Evolutionary conservation across 768 basidiomycete genomes (phyloP), one percentile per base, ranked within the genome.

Genomic region (Cystofilobasidium macerans): DNA sequence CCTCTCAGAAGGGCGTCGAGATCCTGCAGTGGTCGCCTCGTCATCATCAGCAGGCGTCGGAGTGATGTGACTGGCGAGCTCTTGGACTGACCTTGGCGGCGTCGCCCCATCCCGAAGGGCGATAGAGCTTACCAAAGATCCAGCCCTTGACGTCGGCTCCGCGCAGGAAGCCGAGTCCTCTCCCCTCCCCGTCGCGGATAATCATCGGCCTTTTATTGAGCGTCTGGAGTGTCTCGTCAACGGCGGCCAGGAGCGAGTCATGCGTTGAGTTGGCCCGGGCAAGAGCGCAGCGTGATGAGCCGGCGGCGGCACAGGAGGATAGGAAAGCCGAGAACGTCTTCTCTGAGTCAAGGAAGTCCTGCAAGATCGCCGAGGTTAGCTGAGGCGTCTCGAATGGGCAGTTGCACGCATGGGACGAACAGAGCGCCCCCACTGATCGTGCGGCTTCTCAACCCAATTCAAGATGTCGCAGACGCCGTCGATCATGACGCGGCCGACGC

Each of bases 381-480:
- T 6, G 20, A 64, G 26, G 2, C 30, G 28, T 8, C 18, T 26
- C 32, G 28, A 54, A 51, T 35, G 26, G 16, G 32, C 20, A 20
- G 24, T 16, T 32, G 28, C 36, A 43, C 0, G 22, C 16, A 3
- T 33, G n/a, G 8, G 33, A 59, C 64, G 11, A 20, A 65, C 57
- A 1, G 45, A 48, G 36, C 64, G 57, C 5, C 64, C 64, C 64
- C 64, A 65, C 33, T 42, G 8, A 30, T 65, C 57, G 22, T 65
- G 64, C 42, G 64, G 57, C 22, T 36, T 36, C 33, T 60, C 64
- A 16, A 48, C 35, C 64, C 64, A 65, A 30, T 65, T 65, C 22
- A 60, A 9, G 26, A 57, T 57, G 33, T 65, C 64, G 36, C 64
- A 65, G 30, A 60, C 64, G 22, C 64, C 64, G 35, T 65, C 64